Percentiles rank a stretch among this genome's conserved stretches.
These are phyloP conservation scores for Mucor ambiguus DNA, from an alignment of 371 early-diverging fungal genomes.

Conservation along the genomic window DNA sequence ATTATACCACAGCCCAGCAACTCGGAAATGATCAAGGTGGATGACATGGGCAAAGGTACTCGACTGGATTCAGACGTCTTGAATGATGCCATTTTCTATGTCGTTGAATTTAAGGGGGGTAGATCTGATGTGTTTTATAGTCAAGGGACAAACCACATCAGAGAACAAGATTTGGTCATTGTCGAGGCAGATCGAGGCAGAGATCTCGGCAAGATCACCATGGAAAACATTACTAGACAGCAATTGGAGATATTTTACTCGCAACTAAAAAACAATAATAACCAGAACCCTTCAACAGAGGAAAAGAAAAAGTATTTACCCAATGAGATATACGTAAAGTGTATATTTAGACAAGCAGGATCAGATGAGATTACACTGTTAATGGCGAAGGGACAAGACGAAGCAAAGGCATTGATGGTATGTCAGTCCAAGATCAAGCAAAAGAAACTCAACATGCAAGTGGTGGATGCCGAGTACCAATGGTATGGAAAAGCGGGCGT, in stretches of 20 bases:
- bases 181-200: conserved; percentile 97
- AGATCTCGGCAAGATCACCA: conserved; percentile 85
- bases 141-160: conserved; percentile 9
- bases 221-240: conserved; percentile 25
- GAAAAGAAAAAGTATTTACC: conserved; percentile 68
- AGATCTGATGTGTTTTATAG: conserved; percentile 86
- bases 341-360: conserved; percentile 83
- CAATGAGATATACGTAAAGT: conserved; percentile 39
- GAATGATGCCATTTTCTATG: conserved; percentile 65
- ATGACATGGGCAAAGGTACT: conserved; percentile 58
- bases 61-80: conserved; percentile 49
- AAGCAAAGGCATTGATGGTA: conserved; percentile 85
- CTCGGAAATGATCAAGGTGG: conserved; percentile 20
- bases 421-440: conserved; percentile 92
- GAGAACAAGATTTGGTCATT: conserved; percentile 78
- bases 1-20: not conserved
- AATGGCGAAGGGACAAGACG: conserved; percentile 85
- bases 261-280: conserved; percentile 19
- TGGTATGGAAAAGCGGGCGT: conserved; percentile 56
- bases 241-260: conserved; percentile 23
- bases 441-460: conserved; percentile 91
- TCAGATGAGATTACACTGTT: conserved; percentile 79
- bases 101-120: conserved; percentile 91
- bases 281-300: conserved; percentile 5
- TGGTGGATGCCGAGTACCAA: conserved; percentile 98